These are phyloP conservation scores for Cymodocea nodosa DNA, from an alignment of 116 monocot genomes.

Conservation along the genomic window DNA sequence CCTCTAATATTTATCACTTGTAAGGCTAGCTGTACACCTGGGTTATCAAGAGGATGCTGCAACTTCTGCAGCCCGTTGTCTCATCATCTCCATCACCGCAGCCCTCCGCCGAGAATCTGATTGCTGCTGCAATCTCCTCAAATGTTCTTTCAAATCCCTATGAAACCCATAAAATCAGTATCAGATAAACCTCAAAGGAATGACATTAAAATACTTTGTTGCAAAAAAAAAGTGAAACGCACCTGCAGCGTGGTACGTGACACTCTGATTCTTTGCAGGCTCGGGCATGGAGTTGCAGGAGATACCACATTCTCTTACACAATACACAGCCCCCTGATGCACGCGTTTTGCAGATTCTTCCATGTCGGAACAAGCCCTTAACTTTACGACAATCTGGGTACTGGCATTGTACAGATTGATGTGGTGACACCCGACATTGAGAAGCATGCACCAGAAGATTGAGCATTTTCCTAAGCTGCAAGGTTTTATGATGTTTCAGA, in stretches of 20 bases:
- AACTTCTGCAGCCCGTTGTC: slow-evolving; percentile 71
- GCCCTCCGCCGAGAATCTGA: slow-evolving; percentile 85
- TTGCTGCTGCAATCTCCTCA: slow-evolving; percentile 76
- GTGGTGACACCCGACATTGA: slow-evolving; percentile 35
- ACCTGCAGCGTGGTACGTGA: slow-evolving; percentile 79
- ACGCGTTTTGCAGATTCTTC: slow-evolving; percentile 50
- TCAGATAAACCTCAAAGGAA: not conserved
- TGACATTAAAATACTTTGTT: not conserved
- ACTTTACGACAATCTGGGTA: slow-evolving; percentile 86
- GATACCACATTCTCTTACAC: slow-evolving; percentile 90
- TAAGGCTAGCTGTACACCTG: slow-evolving; percentile 22
- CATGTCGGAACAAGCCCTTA: slow-evolving; percentile 84
- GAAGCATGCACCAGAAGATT: slow-evolving; percentile 86
- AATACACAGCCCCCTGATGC: slow-evolving; percentile 60
- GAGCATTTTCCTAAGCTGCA: slow-evolving; percentile 87
- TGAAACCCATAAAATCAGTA: not conserved
- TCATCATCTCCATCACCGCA: slow-evolving; percentile 95
- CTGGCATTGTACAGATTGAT: slow-evolving; percentile 30
- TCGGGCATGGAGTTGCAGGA: slow-evolving; percentile 80
- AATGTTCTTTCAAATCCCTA: slow-evolving; percentile 83
- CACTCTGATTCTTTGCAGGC: slow-evolving; percentile 82
- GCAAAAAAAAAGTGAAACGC: not conserved
- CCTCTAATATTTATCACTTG: not conserved
- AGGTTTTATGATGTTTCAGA: not conserved
- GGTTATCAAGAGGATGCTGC: slow-evolving; percentile 29